Evolutionary conservation across 2,329 filamentous ascomycete species (phyloP).

Genomic region (Canariomyces notabilis): DNA sequence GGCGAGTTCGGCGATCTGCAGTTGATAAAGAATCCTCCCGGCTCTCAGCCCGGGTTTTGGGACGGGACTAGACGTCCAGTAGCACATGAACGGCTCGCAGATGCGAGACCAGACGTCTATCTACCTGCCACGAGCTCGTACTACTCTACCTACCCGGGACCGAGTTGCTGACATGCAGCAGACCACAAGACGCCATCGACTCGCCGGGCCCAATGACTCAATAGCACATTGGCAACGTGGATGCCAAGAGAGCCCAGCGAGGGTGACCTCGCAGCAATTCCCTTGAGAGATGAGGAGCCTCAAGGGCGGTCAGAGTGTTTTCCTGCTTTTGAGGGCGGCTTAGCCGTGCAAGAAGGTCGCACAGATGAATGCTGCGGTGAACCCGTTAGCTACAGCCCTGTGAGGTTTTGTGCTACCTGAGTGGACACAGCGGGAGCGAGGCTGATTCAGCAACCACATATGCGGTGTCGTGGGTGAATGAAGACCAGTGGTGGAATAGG

Average conservation of each 20-base stretch:
- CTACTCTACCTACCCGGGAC: background rate
- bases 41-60: slow-evolving; percentile 3
- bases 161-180: slow-evolving; percentile 15
- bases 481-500: too few relatives aligned
- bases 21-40: slow-evolving; percentile 6
- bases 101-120: background rate
- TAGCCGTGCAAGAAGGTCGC: slow-evolving; percentile 10
- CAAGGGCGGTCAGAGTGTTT: background rate
- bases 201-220: slow-evolving; percentile 4
- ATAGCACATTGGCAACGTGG: slow-evolving; percentile 1
- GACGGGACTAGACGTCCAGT: background rate
- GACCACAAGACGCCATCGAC: slow-evolving; percentile 3
- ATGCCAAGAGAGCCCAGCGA: slow-evolving; percentile 10
- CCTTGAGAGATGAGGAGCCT: background rate
- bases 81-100: background rate
- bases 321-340: background rate
- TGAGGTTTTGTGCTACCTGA: background rate
- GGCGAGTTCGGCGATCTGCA: background rate
- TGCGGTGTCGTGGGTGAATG: background rate
- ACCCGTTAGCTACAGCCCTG: slow-evolving; percentile 1
- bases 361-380: slow-evolving; percentile 3
- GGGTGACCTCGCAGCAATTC: background rate
- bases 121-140: background rate
- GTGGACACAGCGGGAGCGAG: slow-evolving; percentile 14
- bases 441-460: slow-evolving; percentile 25